Evolutionary conservation across 1,284 basidiomycete species (phyloP).

Genomic region (Sporisorium iseilematis-ciliati): DNA sequence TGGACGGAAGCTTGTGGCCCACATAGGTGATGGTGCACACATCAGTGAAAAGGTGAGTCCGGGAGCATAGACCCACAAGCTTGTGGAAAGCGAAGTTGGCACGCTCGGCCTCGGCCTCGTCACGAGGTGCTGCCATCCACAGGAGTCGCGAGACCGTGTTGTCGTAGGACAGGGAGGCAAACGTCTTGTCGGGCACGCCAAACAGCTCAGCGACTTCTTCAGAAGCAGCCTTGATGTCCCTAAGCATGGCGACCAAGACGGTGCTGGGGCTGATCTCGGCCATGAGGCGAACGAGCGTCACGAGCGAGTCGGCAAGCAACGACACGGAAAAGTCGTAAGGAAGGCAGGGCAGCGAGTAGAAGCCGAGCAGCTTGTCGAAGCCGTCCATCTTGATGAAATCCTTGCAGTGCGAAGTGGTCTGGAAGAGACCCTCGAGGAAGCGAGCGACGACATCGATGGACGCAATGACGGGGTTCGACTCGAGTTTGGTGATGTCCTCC

Average conservation of each 20-base stretch:
- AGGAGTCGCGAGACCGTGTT: conserved; percentile 42
- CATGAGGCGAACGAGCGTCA: conserved; percentile 88
- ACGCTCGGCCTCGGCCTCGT: conserved; percentile 71
- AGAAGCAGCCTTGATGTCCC: conserved; percentile 80
- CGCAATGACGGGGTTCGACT: conserved; percentile 56
- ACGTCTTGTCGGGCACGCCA: conserved; percentile 62
- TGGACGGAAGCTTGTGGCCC: conserved; percentile 81
- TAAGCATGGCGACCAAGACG: conserved; percentile 80
- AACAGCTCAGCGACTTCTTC: conserved; percentile 81
- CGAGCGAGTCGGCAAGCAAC: conserved; percentile 83
- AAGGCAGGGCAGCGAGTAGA: conserved; percentile 86
- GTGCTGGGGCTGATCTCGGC: conserved; percentile 85
- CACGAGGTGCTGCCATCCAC: conserved; percentile 36
- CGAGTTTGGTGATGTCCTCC: conserved; percentile 46
- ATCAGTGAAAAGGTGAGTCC: conserved; percentile 86
- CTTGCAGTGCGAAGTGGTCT: conserved; percentile 84
- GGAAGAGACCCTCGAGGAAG: conserved; percentile 88
- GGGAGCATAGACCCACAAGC: conserved; percentile 82
- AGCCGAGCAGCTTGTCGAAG: conserved; percentile 79
- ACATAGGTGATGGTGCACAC: conserved; percentile 85
- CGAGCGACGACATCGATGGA: conserved; percentile 66
- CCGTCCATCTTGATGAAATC: conserved; percentile 89
- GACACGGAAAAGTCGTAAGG: conserved; percentile 90
- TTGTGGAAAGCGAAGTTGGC: conserved; percentile 81
- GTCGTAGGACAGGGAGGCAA: conserved; percentile 39